Conservation (phyloP, 2,329 filamentous ascomycete species). For the Tolypocladium sp. region DNA sequence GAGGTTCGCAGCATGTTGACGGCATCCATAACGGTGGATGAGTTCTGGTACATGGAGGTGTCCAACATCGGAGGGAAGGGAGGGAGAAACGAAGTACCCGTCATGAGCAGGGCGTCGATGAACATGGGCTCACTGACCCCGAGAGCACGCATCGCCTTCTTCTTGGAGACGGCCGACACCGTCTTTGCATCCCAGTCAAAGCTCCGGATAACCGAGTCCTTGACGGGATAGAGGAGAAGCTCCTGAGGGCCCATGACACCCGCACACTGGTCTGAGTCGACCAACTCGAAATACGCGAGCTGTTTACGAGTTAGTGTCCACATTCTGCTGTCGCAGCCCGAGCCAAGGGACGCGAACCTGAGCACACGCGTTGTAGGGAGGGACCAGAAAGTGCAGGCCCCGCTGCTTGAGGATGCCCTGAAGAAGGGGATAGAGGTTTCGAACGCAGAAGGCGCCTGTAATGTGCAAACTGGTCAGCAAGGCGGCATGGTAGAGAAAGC, state of each 20-base stretch:
- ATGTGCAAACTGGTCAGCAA: neutral
- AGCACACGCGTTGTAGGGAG: constrained; percentile 79
- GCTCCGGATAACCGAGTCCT: constrained; percentile 58
- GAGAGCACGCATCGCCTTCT: constrained; percentile 60
- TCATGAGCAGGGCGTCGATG: constrained; percentile 73
- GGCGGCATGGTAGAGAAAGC: neutral
- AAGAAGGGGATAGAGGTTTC: constrained; percentile 67
- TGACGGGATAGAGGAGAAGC: constrained; percentile 75
- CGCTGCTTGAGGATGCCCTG: constrained; percentile 64
- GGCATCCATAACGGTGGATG: constrained; percentile 62
- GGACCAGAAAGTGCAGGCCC: constrained; percentile 66
- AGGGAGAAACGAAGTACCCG: constrained; percentile 71
- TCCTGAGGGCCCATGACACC: constrained; percentile 80
- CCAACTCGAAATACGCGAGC: constrained; percentile 70
- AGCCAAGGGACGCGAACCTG: constrained; percentile 49
- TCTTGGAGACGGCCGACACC: constrained; percentile 56
- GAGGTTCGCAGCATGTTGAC: constrained; percentile 65
- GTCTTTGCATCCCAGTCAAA: constrained; percentile 61
- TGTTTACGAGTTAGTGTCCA: neutral
- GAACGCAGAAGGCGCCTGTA: constrained; percentile 61
- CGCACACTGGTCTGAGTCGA: constrained; percentile 58
- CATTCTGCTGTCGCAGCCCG: neutral
- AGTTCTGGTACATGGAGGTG: constrained; percentile 42
- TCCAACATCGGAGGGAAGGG: constrained; percentile 71
- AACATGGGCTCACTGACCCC: constrained; percentile 63